Evolutionary conservation across 345 rosid genomes (phyloP).

Genomic region (Bruguiera gymnorhiza): DNA sequence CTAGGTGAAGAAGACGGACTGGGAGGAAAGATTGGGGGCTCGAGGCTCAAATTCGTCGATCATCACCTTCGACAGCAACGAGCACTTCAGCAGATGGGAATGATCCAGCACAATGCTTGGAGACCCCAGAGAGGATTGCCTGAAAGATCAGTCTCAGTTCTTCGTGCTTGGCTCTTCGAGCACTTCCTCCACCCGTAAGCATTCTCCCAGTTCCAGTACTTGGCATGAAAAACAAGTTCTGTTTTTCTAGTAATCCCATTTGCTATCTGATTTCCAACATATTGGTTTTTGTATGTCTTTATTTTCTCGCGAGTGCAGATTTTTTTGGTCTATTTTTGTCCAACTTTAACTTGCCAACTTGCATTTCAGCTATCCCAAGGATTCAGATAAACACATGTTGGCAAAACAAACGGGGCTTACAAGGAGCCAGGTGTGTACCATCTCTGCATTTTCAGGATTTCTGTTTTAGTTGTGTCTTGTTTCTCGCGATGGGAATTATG

Average conservation of each 20-base stretch:
- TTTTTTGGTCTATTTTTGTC: neutral
- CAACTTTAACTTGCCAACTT: neutral
- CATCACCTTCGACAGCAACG: constrained; percentile 90
- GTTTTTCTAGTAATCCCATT: too few species aligned
- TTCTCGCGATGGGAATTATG: too few species aligned
- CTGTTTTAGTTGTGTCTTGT: neutral
- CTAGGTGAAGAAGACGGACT: constrained; percentile 78
- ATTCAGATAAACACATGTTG: constrained; percentile 84
- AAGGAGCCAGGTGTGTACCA: constrained; percentile 66
- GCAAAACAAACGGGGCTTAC: constrained; percentile 97
- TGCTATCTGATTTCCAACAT: too few species aligned
- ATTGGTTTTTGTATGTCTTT: neutral
- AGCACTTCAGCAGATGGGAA: constrained; percentile 91
- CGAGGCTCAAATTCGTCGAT: constrained; percentile 88
- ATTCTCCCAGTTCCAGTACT: too few species aligned
- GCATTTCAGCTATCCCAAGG: constrained; percentile 79
- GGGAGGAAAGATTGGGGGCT: constrained; percentile 72
- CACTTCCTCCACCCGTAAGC: constrained; percentile 98
- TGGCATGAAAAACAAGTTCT: too few species aligned
- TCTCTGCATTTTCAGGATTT: constrained; percentile 1
- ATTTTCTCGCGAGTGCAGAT: neutral
- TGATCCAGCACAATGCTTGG: constrained; percentile 99
- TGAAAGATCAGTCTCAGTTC: constrained; percentile 89
- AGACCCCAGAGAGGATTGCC: constrained; percentile 99
- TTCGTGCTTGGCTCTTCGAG: constrained; percentile 98